Conservation (phyloP, 31 red algal species). For the Odonthalia washingtoniensis region DNA sequence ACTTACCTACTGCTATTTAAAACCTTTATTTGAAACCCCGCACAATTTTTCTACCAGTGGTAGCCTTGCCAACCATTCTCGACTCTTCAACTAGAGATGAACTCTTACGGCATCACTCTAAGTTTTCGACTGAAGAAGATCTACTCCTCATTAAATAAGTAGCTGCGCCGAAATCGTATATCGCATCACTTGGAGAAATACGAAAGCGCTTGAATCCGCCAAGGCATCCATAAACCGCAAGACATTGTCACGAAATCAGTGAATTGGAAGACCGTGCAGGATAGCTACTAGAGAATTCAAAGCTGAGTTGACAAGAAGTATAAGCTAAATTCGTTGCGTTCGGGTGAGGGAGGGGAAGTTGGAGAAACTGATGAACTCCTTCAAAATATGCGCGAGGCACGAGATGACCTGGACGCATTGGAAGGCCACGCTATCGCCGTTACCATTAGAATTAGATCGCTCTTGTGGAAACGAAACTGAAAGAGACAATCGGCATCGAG, state of each 20-base stretch:
- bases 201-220: conserved; percentile 3
- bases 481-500: not conserved
- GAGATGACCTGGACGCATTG: not conserved
- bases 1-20: not conserved
- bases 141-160: conserved; percentile 6
- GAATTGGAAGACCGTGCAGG: conserved; percentile 30
- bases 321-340: not conserved
- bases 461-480: not conserved
- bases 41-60: too few relatives aligned
- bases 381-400: conserved; percentile 37
- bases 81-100: not conserved
- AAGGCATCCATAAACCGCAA: conserved; percentile 19
- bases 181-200: not conserved
- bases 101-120: not conserved
- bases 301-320: not conserved
- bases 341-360: conserved; percentile 46
- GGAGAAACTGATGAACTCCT: conserved; percentile 39
- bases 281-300: conserved; percentile 46
- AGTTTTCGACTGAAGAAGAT: conserved; percentile 13
- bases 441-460: not conserved
- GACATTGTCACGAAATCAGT: not conserved
- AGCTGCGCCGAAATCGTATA: conserved; percentile 12
- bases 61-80: not conserved
- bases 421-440: conserved; percentile 9
- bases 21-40: too few relatives aligned